Percentiles rank a stretch among this genome's conserved stretches.
phyloP scores from a whole-genome alignment of 2,329 filamentous ascomycete genomes.

The Knufia fluminis region DNA sequence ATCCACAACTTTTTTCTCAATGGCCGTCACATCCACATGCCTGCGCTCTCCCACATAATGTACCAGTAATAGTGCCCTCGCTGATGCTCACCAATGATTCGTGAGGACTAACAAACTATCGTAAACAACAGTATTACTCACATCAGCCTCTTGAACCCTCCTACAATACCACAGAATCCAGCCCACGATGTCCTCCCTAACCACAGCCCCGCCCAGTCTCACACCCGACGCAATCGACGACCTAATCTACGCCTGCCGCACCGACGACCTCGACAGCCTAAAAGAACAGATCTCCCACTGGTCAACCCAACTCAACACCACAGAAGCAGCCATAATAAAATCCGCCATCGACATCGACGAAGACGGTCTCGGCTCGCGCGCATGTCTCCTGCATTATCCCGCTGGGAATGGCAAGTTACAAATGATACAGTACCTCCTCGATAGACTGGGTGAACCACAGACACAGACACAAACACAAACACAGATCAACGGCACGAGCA shows the following conservation, averaged over 20 bases:
- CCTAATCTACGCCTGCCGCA: constrained; percentile 75
- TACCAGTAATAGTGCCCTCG: too few relatives aligned
- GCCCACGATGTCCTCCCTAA: constrained; percentile 7
- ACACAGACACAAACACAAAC: constrained; percentile 14
- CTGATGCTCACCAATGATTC: too few relatives aligned
- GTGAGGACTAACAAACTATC: not conserved
- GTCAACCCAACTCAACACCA: constrained; percentile 50
- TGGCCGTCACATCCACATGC: too few relatives aligned
- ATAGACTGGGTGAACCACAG: too few relatives aligned
- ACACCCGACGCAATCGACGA: constrained; percentile 54
- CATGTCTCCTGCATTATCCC: constrained; percentile 68
- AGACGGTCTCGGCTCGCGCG: constrained; percentile 42
- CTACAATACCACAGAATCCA: too few relatives aligned
- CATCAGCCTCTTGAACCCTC: too few relatives aligned
- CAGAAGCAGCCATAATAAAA: constrained; percentile 55
- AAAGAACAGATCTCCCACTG: constrained; percentile 50
- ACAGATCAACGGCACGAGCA: constrained; percentile 19
- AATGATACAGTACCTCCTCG: constrained; percentile 35
- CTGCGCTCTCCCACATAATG: too few relatives aligned
- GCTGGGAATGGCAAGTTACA: constrained; percentile 80
- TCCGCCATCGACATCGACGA: constrained; percentile 65
- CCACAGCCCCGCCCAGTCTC: constrained; percentile 8
- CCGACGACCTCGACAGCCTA: constrained; percentile 65
- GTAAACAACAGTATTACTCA: too few relatives aligned
- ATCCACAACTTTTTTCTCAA: too few relatives aligned